These are phyloP conservation scores for Alopecurus myosuroides DNA, from an alignment of 176 grass and related monocot species.

Conservation along the genomic window DNA sequence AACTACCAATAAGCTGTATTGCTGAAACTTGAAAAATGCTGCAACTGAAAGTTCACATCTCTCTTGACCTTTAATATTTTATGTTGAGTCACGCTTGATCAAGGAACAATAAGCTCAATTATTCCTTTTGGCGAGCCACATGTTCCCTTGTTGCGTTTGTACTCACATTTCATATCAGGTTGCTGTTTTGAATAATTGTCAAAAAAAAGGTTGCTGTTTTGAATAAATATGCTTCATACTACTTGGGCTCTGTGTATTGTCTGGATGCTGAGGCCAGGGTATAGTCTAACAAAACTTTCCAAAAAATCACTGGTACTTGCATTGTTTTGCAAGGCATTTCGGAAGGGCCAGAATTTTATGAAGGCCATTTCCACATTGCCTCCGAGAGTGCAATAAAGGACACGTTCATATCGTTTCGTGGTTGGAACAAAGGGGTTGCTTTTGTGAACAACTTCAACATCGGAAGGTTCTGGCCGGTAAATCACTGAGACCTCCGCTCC, in stretches of 20 bases:
- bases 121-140: neutral
- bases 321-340: conserved; percentile 28
- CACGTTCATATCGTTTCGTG: conserved; percentile 94
- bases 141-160: neutral
- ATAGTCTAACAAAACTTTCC: neutral
- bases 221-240: neutral
- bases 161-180: neutral
- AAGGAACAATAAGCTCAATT: neutral
- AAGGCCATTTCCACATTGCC: conserved; percentile 65
- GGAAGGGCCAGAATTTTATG: conserved; percentile 58
- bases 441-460: conserved; percentile 98
- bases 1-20: neutral
- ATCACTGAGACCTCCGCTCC: neutral
- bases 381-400: conserved; percentile 46
- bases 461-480: conserved; percentile 96
- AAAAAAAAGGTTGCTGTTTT: neutral
- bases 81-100: neutral
- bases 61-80: neutral
- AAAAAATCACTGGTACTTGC: neutral
- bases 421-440: conserved; percentile 93
- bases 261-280: neutral
- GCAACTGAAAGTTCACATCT: neutral
- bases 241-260: neutral
- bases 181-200: neutral
- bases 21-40: neutral